Evolutionary conservation across 495 filamentous ascomycete species (phyloP), one percentile per base, ranked within the genome.

Genomic region (Aspergillus panamensis): DNA sequence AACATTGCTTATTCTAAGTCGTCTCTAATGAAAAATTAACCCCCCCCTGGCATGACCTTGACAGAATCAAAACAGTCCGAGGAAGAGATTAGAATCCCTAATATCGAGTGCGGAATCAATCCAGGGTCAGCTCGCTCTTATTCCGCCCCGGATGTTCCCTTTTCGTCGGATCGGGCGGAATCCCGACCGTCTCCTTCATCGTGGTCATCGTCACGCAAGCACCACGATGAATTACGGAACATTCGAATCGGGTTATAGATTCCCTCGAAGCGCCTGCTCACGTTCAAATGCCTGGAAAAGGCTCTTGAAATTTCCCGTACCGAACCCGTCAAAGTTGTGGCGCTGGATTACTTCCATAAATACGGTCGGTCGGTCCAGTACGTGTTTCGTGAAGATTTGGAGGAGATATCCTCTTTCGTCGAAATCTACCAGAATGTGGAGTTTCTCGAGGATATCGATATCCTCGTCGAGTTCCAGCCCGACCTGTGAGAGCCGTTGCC

Each of bases 271-370:
- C 79, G 54, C 92, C 83, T 49, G 89, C 85, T 93, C 90, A 47
- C 88, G 67, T 78, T 93, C 90, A 73, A 93, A 90, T 1, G 90
- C 90, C 73, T 93, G 88, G 66, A 93, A 94, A 53, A 93, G 61
- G 62, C 82, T 87, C 81, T 89, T 93, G 70, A 93, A 93, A 66
- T 94, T 92, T 7, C 90, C 90, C 0, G 89, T 90, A 8, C 90
- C 89, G 65, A 95, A 94, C 0, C 91, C 90, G 45, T 86, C 81
- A 70, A 94, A 94, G 40, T 87, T 81, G 57, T 87, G 81, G 20
- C 89, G 75, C 69, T 92, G 87, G 61, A 95, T 93, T 57, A 93
- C 86, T 78, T 95, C 90, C 37, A 93, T 74, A 67, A 94, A 93
- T 14, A 93, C 88, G 4, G 91, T 94, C 16, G 90, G 91, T 4